These are phyloP conservation scores for Didymella keratinophila DNA, from an alignment of 2,329 filamentous ascomycete genomes.

Conservation along the genomic window DNA sequence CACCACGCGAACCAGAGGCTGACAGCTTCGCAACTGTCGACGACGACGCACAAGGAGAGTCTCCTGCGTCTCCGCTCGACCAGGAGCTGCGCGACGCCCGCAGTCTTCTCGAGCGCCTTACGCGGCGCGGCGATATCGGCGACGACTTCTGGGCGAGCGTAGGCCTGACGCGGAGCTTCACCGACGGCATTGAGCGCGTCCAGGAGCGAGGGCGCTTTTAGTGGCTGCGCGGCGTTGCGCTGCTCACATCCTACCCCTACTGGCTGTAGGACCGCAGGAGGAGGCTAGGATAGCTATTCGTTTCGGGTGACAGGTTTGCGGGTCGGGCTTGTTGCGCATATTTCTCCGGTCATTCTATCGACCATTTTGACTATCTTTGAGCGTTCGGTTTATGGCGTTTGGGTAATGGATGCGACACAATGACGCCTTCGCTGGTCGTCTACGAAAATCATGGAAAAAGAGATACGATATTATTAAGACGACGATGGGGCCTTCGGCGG, in stretches of 20 bases:
- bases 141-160: conserved; percentile 77
- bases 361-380: conserved; percentile 4
- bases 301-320: conserved; percentile 6
- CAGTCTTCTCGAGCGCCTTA: conserved; percentile 73
- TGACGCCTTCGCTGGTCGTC: conserved; percentile 1
- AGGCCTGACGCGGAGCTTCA: conserved; percentile 49
- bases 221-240: conserved; percentile 13
- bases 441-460: conserved; percentile 17
- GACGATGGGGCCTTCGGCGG: conserved; percentile 16
- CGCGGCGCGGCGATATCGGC: conserved; percentile 75
- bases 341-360: neutral
- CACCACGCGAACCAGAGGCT: neutral
- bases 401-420: neutral
- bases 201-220: conserved; percentile 44
- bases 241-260: neutral
- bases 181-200: conserved; percentile 46
- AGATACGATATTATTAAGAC: neutral
- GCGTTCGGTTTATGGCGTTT: conserved; percentile 6
- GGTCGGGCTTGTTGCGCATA: conserved; percentile 13
- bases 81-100: conserved; percentile 70
- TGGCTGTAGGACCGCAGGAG: neutral
- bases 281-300: neutral
- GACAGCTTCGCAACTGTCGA: conserved; percentile 25
- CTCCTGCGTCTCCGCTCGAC: conserved; percentile 28
- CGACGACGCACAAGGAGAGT: conserved; percentile 24